These are phyloP conservation scores for Ogataea haglerorum DNA, from an alignment of 805 yeast genomes.

Conservation along the genomic window DNA sequence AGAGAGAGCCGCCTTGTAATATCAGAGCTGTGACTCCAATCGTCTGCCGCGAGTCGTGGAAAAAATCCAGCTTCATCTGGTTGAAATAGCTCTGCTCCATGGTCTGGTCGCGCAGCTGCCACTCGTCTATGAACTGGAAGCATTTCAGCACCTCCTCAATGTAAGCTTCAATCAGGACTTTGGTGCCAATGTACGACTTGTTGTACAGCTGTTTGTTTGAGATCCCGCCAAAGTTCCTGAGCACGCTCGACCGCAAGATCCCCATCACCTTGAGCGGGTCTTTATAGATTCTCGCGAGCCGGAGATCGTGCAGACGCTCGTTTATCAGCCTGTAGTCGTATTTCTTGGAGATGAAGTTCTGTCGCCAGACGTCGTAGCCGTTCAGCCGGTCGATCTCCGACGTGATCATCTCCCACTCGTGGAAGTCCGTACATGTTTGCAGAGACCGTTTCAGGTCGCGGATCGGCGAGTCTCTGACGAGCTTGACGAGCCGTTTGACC, in stretches of 20 bases:
- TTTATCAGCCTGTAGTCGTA: constrained; percentile 83
- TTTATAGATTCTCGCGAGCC: constrained; percentile 54
- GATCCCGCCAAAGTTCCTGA: constrained; percentile 90
- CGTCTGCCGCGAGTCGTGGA: constrained; percentile 81
- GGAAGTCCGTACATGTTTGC: constrained; percentile 52
- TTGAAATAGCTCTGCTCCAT: constrained; percentile 40
- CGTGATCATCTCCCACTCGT: constrained; percentile 66
- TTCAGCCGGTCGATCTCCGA: constrained; percentile 46
- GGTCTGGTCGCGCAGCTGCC: constrained; percentile 28
- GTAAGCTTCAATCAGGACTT: constrained; percentile 82
- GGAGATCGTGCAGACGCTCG: constrained; percentile 62
- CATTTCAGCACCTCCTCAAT: constrained; percentile 71
- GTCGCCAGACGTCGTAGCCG: constrained; percentile 67
- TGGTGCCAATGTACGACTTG: constrained; percentile 84
- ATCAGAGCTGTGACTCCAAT: constrained; percentile 89
- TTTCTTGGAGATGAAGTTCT: constrained; percentile 73
- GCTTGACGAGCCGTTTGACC: constrained; percentile 32
- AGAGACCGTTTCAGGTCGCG: constrained; percentile 19
- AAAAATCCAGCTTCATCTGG: constrained; percentile 68
- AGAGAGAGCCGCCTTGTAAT: constrained; percentile 91
- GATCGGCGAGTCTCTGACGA: constrained; percentile 20
- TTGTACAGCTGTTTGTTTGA: constrained; percentile 75
- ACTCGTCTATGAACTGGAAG: constrained; percentile 55
- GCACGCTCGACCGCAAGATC: constrained; percentile 72
- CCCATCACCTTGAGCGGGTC: constrained; percentile 61